phyloP scores from a whole-genome alignment of 2,329 filamentous ascomycete species.

The Dactylellina sp. region DNA sequence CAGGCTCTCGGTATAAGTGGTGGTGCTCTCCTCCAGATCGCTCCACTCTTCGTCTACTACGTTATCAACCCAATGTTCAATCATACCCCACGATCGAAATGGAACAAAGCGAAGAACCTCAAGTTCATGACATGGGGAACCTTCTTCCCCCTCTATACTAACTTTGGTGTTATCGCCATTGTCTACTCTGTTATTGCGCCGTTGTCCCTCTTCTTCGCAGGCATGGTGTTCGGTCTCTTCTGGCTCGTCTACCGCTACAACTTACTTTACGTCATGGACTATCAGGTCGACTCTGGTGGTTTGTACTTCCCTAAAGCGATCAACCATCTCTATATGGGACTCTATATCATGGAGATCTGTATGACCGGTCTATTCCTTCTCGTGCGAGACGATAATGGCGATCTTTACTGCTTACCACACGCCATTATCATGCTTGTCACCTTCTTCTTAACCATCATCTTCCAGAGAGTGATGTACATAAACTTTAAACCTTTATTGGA shows the following conservation, averaged over 20 bases:
- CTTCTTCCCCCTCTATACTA: constrained; percentile 96
- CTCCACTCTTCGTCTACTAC: constrained; percentile 83
- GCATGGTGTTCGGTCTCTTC: constrained; percentile 88
- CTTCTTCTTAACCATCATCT: constrained; percentile 76
- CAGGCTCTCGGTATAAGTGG: constrained; percentile 92
- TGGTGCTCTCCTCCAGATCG: constrained; percentile 85
- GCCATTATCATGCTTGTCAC: constrained; percentile 86
- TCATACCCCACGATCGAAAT: constrained; percentile 84
- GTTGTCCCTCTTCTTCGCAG: constrained; percentile 89
- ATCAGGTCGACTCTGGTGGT: constrained; percentile 89
- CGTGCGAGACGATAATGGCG: constrained; percentile 53
- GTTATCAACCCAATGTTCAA: constrained; percentile 83
- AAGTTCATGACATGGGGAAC: constrained; percentile 86
- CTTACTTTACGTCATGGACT: constrained; percentile 92
- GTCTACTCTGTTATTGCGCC: constrained; percentile 91
- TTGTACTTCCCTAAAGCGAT: constrained; percentile 96
- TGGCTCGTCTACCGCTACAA: constrained; percentile 98
- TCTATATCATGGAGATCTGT: constrained; percentile 82
- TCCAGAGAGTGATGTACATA: constrained; percentile 82
- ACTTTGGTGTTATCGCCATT: constrained; percentile 90
- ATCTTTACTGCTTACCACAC: constrained; percentile 76
- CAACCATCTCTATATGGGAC: constrained; percentile 82
- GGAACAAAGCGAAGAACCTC: constrained; percentile 82
- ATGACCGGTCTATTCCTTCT: constrained; percentile 83
- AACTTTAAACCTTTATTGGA: constrained; percentile 87